phyloP scores from a whole-genome alignment of 1,139 yeast genomes.

The Magnusiomyces magnusii region DNA sequence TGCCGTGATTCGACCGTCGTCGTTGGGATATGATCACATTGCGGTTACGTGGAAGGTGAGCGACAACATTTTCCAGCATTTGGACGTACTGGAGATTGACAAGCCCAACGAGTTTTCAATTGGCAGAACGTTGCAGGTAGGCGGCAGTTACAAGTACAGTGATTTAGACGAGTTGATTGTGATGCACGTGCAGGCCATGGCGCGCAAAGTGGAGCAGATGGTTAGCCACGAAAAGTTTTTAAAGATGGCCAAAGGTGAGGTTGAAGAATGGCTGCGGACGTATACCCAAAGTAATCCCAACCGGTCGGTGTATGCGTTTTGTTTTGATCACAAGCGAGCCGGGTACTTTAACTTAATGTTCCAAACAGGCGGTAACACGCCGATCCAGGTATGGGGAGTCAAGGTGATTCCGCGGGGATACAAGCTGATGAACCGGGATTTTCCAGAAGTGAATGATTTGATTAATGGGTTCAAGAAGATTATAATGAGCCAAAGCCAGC shows the following conservation, averaged over 20 bases:
- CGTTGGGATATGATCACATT: conserved; percentile 78
- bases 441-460: conserved; percentile 78
- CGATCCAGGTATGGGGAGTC: conserved; percentile 82
- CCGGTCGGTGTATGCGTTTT: conserved; percentile 85
- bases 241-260: conserved; percentile 71
- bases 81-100: conserved; percentile 72
- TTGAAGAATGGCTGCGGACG: conserved; percentile 78
- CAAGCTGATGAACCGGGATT: conserved; percentile 66
- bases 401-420: conserved; percentile 83
- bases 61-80: conserved; percentile 82
- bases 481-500: conserved; percentile 20
- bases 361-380: conserved; percentile 65
- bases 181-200: conserved; percentile 79
- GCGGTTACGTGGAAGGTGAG: conserved; percentile 97
- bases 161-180: conserved; percentile 93
- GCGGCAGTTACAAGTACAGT: conserved; percentile 49
- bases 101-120: conserved; percentile 55
- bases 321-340: conserved; percentile 84
- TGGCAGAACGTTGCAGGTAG: conserved; percentile 61
- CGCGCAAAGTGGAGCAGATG: conserved; percentile 79
- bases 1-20: conserved; percentile 89
- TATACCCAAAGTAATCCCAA: conserved; percentile 88
- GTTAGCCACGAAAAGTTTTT: conserved; percentile 82
- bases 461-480: conserved; percentile 87
- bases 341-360: conserved; percentile 87